Percentiles rank a stretch among this genome's conserved stretches.
These are phyloP conservation scores for Nicotiana attenuata DNA, from an alignment of 257 asterid species.

Conservation along the genomic window DNA sequence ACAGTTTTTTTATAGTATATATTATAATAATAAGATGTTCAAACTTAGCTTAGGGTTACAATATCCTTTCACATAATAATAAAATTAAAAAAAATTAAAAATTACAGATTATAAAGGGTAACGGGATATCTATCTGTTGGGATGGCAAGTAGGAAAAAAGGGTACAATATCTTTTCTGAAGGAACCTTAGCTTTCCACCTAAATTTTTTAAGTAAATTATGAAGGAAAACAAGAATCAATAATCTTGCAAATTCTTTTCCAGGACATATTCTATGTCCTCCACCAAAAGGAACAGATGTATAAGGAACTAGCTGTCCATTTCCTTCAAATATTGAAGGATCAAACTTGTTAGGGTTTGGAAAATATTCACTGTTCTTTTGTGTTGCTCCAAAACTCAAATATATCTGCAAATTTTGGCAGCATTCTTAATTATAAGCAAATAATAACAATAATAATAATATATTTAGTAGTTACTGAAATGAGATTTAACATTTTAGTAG, in stretches of 20 bases:
- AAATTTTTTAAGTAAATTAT: neutral
- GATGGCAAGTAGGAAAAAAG: neutral
- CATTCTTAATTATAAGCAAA: neutral
- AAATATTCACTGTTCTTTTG: neutral
- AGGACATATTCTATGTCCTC: neutral
- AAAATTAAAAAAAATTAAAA: too few species aligned
- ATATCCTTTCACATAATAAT: neutral
- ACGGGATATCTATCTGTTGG: neutral
- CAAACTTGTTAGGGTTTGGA: neutral
- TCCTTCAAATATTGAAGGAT: neutral
- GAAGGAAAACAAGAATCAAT: neutral
- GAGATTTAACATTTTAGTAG: too few species aligned
- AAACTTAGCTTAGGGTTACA: neutral
- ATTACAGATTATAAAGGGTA: neutral
- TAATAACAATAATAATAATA: too few species aligned
- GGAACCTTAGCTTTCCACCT: neutral
- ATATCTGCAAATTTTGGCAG: neutral
- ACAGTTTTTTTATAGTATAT: too few species aligned
- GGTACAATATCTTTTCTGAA: neutral
- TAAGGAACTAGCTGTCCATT: neutral
- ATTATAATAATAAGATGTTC: too few species aligned
- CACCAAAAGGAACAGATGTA: neutral
- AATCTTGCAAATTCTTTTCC: neutral
- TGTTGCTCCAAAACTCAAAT: constrained; percentile 2
- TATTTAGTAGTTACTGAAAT: too few species aligned